These are phyloP conservation scores for Epichloe elymi DNA, from an alignment of 2,329 filamentous ascomycete species.

Conservation along the genomic window DNA sequence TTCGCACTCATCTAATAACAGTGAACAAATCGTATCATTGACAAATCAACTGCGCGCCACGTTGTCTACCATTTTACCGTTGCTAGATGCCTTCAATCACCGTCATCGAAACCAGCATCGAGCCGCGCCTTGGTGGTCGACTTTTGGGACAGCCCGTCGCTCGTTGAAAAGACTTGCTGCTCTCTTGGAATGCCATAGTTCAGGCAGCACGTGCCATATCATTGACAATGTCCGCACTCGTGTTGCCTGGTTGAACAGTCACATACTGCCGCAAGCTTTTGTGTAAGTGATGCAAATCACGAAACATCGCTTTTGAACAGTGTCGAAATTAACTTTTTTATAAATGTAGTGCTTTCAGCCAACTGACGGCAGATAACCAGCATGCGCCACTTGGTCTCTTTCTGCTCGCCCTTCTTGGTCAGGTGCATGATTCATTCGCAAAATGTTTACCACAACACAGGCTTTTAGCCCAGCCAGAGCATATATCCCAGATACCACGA, in stretches of 20 bases:
- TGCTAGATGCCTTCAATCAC: slow-evolving; percentile 63
- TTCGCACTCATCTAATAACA: neutral
- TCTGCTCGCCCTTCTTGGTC: slow-evolving; percentile 51
- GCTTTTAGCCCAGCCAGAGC: neutral
- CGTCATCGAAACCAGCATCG: slow-evolving; percentile 90
- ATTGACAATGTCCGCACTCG: slow-evolving; percentile 8
- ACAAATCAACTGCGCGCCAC: slow-evolving; percentile 11
- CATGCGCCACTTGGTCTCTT: slow-evolving; percentile 60
- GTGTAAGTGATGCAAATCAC: slow-evolving; percentile 16
- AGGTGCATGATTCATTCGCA: slow-evolving; percentile 34
- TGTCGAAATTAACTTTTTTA: neutral
- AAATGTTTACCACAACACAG: slow-evolving; percentile 16
- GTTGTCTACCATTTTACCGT: slow-evolving; percentile 28
- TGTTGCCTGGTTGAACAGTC: slow-evolving; percentile 17
- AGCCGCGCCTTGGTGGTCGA: slow-evolving; percentile 64
- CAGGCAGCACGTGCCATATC: neutral
- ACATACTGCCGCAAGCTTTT: slow-evolving; percentile 22
- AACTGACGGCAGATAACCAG: slow-evolving; percentile 57
- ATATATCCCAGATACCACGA: neutral
- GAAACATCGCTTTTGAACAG: neutral
- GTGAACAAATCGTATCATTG: slow-evolving; percentile 4
- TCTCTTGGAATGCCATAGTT: slow-evolving; percentile 4
- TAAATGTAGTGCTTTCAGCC: slow-evolving; percentile 45
- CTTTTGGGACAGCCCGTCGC: slow-evolving; percentile 59
- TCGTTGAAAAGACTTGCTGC: slow-evolving; percentile 41